Base-by-base conservation (phyloP, 441 rosid genomes). In the Gossypium schwendimanii region DNA sequence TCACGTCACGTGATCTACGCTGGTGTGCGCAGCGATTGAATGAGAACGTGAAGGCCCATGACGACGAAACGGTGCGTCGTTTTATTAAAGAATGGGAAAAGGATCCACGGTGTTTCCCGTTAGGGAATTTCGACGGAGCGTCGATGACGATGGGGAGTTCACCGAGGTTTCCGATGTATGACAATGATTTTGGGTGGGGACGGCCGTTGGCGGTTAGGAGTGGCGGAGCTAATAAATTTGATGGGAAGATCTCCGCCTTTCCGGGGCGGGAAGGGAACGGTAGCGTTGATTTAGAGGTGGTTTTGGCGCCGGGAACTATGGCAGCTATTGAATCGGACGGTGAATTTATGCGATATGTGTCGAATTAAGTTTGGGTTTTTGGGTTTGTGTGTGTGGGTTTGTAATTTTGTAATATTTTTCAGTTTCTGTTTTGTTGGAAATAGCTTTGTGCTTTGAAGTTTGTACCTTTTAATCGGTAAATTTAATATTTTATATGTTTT, bases 161-260 rank as follows among this genome's bases (percentile, higher is more conserved):
- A 2, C 89, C 91, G 63, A 77, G 93, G 70, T 89, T 87, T 15
- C 90, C 89, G 2, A 89, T 87, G 91, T 89, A 82, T 50, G 90
- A 87, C 49, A 89, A 89, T 33, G 90, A 89, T 67, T 87, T 89
- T 39, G 93, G 93, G 3, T 87, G 91, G 93, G 93, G 93, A 0
- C 76, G 78, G 63, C 91, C 93, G 0, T 62, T 89, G 81, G 93
- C 91, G 0, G 83, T 89, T 3, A 77, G 93, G 55, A 89, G 91
- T 47, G 93, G 93, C 0, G 63, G 81, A 44, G 83, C 90, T 0
- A 86, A 89, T 57, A 89, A 89, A 61, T 89, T 89, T 7, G 93
- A 89, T 66, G 93, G 93, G 20, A 89, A 89, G 83, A 84, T 89
- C 41, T 89, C 93, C 17, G 93, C 89, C 39, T 89, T 87, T 69